Conservation (phyloP, 1,284 basidiomycete species). For the Singerocomus inundabilis region DNA sequence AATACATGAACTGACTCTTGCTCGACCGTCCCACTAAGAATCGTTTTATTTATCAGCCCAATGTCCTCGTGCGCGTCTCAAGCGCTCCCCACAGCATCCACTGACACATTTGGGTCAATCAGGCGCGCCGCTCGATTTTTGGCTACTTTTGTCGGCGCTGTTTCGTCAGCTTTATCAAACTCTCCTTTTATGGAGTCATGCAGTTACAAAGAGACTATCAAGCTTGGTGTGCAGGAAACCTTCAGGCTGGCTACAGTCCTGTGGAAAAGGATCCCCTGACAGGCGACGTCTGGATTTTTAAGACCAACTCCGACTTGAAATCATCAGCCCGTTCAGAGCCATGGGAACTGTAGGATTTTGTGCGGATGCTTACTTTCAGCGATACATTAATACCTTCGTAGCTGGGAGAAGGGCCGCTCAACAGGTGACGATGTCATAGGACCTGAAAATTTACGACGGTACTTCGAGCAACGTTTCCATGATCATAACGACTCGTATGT, state of each 20-base stretch:
- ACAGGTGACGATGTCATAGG: slow-evolving; percentile 68
- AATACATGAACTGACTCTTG: slow-evolving; percentile 1
- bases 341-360: slow-evolving; percentile 53
- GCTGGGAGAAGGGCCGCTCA: slow-evolving; percentile 61
- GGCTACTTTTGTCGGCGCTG: slow-evolving; percentile 77
- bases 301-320: slow-evolving; percentile 63
- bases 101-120: neutral
- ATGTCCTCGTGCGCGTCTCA: slow-evolving; percentile 27
- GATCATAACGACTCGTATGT: slow-evolving; percentile 74
- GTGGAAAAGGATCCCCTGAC: slow-evolving; percentile 58
- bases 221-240: slow-evolving; percentile 55
- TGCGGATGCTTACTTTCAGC: neutral
- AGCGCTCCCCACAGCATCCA: neutral
- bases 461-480: slow-evolving; percentile 82
- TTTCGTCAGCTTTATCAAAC: slow-evolving; percentile 67
- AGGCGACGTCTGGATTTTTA: slow-evolving; percentile 60
- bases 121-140: slow-evolving; percentile 69
- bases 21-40: slow-evolving; percentile 3
- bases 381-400: slow-evolving; percentile 30
- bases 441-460: slow-evolving; percentile 66
- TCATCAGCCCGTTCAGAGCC: slow-evolving; percentile 60
- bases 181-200: slow-evolving; percentile 66
- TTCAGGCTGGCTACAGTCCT: slow-evolving; percentile 45
- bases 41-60: slow-evolving; percentile 20
- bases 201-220: slow-evolving; percentile 63